Base-by-base conservation (phyloP, 1,284 basidiomycete genomes). In the Leccinum fallax region DNA sequence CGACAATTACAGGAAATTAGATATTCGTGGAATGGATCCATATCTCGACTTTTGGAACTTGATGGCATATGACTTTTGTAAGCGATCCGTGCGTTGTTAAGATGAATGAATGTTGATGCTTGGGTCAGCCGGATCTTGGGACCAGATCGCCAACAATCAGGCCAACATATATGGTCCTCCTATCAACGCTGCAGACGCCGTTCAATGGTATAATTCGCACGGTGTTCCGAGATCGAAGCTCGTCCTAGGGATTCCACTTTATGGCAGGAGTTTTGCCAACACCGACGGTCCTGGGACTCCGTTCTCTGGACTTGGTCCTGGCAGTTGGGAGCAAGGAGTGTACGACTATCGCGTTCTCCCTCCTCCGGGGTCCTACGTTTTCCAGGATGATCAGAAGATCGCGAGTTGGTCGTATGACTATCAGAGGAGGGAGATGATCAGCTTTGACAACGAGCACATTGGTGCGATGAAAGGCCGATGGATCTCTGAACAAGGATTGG, bases 21-120 rank as follows among this genome's bases (percentile, higher is more conserved):
- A 88, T 61, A 81, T 95, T 43, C 77, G 74, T 24, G 93, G 92
- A 64, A 98, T 99, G 96, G 92, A 97, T 73, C 82, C 81, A 63
- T 85, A 81, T 63, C 87, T 99, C 28, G 93, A 95, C 69, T 95
- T 97, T 74, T 98, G 95, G 96, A 98, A 98, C 75, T 79, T 99
- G 75, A 99, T 99, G 97, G 88, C 93, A 1, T 92, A 93, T 65
- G 90, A 93, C 71, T 93, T 89, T 69, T 84, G 90, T 90, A 64
- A 65, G 87, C 76, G 61, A 32, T 48, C 43, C 6, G 26, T 8
- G 16, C 21, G 15, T 48, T 9, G 55, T 69, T 70, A 60, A 46
- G 59, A 13, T 48, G 13, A 61, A 63, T 49, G 60, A 49, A 58
- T 63, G 54, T 43, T 66, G 32, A 65, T 61, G 38, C 36, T 49